Conservation (phyloP, 768 basidiomycete genomes). For the Ramaria rubella region DNA sequence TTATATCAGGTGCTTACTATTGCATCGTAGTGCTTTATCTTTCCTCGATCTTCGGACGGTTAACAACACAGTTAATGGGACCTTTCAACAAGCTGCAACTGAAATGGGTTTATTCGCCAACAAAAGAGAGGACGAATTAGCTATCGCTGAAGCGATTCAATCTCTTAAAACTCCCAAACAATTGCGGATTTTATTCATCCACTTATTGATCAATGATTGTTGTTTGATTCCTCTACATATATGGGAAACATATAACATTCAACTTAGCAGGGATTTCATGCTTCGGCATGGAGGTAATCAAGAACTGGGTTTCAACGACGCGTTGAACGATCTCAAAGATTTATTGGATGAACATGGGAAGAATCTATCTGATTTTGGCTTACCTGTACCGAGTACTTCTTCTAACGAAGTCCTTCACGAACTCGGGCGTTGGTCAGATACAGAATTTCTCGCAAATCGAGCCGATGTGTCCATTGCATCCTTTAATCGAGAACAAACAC, state of each 20-base stretch:
- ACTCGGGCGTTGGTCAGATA: conserved; percentile 20
- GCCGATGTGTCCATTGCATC: conserved; percentile 11
- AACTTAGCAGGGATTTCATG: conserved; percentile 20
- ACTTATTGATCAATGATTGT: conserved; percentile 31
- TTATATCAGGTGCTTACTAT: conserved; percentile 27
- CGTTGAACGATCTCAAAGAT: conserved; percentile 20
- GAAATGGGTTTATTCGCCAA: conserved; percentile 21
- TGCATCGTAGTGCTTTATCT: conserved; percentile 12
- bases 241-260: conserved; percentile 24
- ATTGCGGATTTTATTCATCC: conserved; percentile 33
- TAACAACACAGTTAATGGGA: conserved; percentile 11
- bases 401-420: conserved; percentile 24
- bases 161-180: conserved; percentile 29
- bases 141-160: conserved; percentile 31
- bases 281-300: conserved; percentile 11
- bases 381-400: conserved; percentile 23
- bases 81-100: conserved; percentile 22
- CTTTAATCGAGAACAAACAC: conserved; percentile 22
- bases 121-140: conserved; percentile 22
- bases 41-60: conserved; percentile 22
- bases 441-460: conserved; percentile 6
- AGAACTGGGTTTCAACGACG: conserved; percentile 18
- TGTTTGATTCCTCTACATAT: conserved; percentile 19
- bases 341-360: conserved; percentile 23
- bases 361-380: conserved; percentile 22